phyloP scores from a whole-genome alignment of 306 rosid genomes.

The Canavalia gladiata region DNA sequence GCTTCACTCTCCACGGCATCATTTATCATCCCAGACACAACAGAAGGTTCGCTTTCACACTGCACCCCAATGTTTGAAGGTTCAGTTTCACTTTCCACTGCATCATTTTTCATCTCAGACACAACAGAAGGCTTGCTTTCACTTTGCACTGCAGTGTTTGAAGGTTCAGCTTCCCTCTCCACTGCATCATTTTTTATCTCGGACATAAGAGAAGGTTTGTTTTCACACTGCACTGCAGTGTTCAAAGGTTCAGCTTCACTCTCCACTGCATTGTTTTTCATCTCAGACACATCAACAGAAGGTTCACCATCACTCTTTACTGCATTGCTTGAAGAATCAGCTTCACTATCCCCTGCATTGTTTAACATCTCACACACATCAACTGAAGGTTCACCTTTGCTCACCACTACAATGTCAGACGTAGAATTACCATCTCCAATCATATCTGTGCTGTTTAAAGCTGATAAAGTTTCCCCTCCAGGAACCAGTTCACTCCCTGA shows the following conservation, averaged over 20 bases:
- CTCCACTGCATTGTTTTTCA: background rate
- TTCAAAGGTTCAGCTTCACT: background rate
- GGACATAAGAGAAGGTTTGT: slow-evolving; percentile 27
- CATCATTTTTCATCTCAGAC: background rate
- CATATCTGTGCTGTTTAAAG: slow-evolving; percentile 39
- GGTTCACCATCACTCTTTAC: too few species aligned
- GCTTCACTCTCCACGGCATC: background rate
- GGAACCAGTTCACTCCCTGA: slow-evolving; percentile 46
- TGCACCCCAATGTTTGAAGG: background rate
- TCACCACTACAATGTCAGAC: slow-evolving; percentile 37
- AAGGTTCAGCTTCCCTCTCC: background rate
- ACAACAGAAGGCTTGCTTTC: background rate
- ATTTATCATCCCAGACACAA: background rate
- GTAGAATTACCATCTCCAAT: slow-evolving; percentile 31
- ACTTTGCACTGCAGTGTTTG: background rate
- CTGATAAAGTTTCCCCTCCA: slow-evolving; percentile 36
- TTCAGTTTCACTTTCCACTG: background rate
- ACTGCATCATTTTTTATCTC: background rate
- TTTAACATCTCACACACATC: background rate
- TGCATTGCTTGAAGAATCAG: background rate
- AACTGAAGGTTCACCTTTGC: slow-evolving; percentile 39
- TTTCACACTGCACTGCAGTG: slow-evolving; percentile 2
- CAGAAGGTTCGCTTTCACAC: background rate
- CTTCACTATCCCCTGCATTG: background rate
- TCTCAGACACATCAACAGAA: background rate